Conservation (phyloP, 1,139 yeast genomes). For the Debaryomyces singareniensis region DNA sequence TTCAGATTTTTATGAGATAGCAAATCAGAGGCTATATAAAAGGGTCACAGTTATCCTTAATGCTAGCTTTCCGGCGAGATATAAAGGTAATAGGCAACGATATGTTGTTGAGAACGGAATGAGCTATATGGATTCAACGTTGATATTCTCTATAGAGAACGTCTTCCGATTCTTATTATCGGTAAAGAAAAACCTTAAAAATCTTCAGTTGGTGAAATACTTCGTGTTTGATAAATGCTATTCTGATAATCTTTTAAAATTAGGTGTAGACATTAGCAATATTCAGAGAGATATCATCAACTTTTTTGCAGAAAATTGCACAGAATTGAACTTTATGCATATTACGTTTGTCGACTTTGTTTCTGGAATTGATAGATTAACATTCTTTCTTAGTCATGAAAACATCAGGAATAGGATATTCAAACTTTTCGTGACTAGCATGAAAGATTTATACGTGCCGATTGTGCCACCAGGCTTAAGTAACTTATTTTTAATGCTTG, state of each 20-base stretch:
- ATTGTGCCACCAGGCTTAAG: slow-evolving; percentile 22
- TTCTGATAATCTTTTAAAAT: slow-evolving; percentile 7
- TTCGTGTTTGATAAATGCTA: slow-evolving; percentile 34
- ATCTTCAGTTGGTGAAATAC: slow-evolving; percentile 20
- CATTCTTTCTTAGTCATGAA: slow-evolving; percentile 17
- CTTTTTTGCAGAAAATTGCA: slow-evolving; percentile 21
- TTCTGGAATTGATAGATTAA: slow-evolving; percentile 19
- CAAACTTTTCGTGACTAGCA: slow-evolving; percentile 26
- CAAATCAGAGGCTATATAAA: slow-evolving; percentile 21
- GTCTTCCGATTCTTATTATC: slow-evolving; percentile 16
- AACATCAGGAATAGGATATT: slow-evolving; percentile 25
- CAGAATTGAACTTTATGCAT: slow-evolving; percentile 25
- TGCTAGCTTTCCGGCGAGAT: slow-evolving; percentile 23
- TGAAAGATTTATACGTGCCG: slow-evolving; percentile 20
- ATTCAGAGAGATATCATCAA: slow-evolving; percentile 21
- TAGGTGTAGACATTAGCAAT: slow-evolving; percentile 9
- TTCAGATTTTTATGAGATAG: slow-evolving; percentile 16
- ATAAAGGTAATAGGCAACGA: slow-evolving; percentile 9
- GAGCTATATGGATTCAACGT: slow-evolving; percentile 24
- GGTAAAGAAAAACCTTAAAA: slow-evolving; percentile 12
- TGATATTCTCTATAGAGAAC: slow-evolving; percentile 16
- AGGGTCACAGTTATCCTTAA: slow-evolving; percentile 27
- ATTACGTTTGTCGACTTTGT: slow-evolving; percentile 28
- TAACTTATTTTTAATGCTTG: slow-evolving; percentile 28
- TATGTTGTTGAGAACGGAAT: slow-evolving; percentile 27